phyloP scores from a whole-genome alignment of 2,329 filamentous ascomycete species.

The Fusarium pseudograminearum region DNA sequence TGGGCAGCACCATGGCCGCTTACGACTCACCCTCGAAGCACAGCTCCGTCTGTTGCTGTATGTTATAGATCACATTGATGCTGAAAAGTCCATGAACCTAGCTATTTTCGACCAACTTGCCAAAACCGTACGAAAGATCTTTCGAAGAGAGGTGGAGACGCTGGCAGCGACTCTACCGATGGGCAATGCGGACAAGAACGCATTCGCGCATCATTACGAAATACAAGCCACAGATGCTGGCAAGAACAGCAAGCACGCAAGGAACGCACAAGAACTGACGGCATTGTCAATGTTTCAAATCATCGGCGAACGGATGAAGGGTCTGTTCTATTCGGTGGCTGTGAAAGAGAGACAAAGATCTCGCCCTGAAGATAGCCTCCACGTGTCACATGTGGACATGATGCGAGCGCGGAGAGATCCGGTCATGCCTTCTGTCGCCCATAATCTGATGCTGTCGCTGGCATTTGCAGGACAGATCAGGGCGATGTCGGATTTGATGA shows the following conservation, averaged over 20 bases:
- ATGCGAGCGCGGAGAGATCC: constrained; percentile 52
- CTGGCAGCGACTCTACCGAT: constrained; percentile 36
- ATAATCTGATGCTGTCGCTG: constrained; percentile 73
- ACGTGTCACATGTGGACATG: constrained; percentile 50
- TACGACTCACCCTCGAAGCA: constrained; percentile 47
- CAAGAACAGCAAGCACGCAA: constrained; percentile 1
- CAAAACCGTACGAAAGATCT: constrained; percentile 45
- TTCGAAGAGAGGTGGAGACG: constrained; percentile 44
- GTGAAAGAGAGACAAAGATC: constrained; percentile 42
- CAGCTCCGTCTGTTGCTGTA: constrained; percentile 50
- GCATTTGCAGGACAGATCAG: constrained; percentile 70
- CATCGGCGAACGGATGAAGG: constrained; percentile 45
- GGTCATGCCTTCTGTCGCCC: constrained; percentile 55
- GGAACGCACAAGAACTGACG: constrained; percentile 8
- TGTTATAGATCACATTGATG: constrained; percentile 48
- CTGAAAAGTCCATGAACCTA: constrained; percentile 32
- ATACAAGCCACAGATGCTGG: constrained; percentile 24
- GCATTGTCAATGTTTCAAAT: constrained; percentile 36
- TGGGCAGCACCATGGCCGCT: constrained; percentile 46
- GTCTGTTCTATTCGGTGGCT: constrained; percentile 46
- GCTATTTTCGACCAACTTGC: constrained; percentile 43
- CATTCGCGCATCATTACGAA: constrained; percentile 35
- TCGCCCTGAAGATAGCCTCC: constrained; percentile 32
- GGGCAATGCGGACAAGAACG: constrained; percentile 23
- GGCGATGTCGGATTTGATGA: constrained; percentile 67